Percentiles rank a stretch among this genome's conserved stretches.
Evolutionary conservation across 106 monocot species (phyloP).

Genomic region (Cymbidium sinense): DNA sequence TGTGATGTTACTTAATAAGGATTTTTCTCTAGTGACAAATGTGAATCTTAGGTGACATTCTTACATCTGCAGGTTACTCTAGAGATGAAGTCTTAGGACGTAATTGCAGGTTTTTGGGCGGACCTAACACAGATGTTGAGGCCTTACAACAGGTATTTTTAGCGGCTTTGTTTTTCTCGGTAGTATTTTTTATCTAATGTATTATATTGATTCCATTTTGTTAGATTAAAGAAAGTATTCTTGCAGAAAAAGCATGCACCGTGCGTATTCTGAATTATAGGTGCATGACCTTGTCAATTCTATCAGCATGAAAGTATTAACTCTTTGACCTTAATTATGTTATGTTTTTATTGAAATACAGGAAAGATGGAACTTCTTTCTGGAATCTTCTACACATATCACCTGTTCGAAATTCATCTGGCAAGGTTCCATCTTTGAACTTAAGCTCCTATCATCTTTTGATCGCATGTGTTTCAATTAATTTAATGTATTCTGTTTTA

Average conservation of each 20-base stretch:
- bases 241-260: slow-evolving; percentile 45
- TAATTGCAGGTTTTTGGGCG: slow-evolving; percentile 79
- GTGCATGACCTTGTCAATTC: slow-evolving; percentile 17
- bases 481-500: background rate
- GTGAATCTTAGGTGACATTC: background rate
- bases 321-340: background rate
- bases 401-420: slow-evolving; percentile 78
- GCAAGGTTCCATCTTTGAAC: slow-evolving; percentile 51
- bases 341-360: slow-evolving; percentile 22
- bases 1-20: background rate
- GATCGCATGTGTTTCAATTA: background rate
- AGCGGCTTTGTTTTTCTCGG: background rate
- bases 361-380: slow-evolving; percentile 86
- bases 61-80: slow-evolving; percentile 44
- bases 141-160: slow-evolving; percentile 50
- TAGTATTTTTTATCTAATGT: background rate
- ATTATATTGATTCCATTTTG: background rate
- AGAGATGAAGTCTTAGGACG: slow-evolving; percentile 82
- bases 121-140: slow-evolving; percentile 54
- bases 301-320: background rate
- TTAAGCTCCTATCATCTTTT: background rate
- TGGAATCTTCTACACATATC: slow-evolving; percentile 81
- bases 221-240: slow-evolving; percentile 68
- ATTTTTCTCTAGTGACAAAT: background rate
- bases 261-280: slow-evolving; percentile 85